A percentile compares a stretch with the other conserved stretches of the same genome.
Evolutionary conservation across 345 rosid genomes (phyloP).

Genomic region (Aethionema arabicum): DNA sequence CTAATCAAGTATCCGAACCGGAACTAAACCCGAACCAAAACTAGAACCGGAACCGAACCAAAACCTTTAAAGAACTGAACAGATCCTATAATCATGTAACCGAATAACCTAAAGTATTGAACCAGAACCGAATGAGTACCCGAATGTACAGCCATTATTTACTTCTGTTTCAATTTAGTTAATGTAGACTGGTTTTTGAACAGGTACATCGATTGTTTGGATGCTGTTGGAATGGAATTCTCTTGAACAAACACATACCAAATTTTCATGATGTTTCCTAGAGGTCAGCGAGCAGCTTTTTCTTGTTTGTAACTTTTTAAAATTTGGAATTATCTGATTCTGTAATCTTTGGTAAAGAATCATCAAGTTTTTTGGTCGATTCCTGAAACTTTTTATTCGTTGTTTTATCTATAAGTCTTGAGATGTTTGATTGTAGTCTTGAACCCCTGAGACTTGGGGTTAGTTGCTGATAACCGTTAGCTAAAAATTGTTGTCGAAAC

Average conservation of each 20-base stretch:
- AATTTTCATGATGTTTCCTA: conserved; percentile 32
- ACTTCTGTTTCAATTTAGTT: conserved; percentile 13
- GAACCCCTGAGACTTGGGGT: too few relatives aligned
- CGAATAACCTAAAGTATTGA: too few relatives aligned
- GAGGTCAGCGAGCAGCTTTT: not conserved
- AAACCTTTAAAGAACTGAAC: too few relatives aligned
- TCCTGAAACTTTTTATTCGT: conserved; percentile 7
- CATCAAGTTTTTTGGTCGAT: not conserved
- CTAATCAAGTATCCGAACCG: too few relatives aligned
- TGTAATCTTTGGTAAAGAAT: too few relatives aligned
- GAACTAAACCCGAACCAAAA: too few relatives aligned
- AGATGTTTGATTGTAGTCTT: conserved; percentile 13
- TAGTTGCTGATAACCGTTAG: too few relatives aligned
- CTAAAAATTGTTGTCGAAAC: too few relatives aligned
- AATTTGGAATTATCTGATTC: conserved; percentile 10
- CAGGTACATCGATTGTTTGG: conserved; percentile 88
- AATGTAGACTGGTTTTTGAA: not conserved
- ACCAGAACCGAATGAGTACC: too few relatives aligned
- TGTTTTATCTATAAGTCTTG: not conserved
- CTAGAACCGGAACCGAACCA: too few relatives aligned
- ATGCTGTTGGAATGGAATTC: conserved; percentile 86
- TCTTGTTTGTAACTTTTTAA: conserved; percentile 6
- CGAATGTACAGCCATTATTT: too few relatives aligned
- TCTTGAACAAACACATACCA: conserved; percentile 38
- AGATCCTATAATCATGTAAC: too few relatives aligned